phyloP scores from a whole-genome alignment of 805 yeast genomes.

The Ogataea dorogensis region DNA sequence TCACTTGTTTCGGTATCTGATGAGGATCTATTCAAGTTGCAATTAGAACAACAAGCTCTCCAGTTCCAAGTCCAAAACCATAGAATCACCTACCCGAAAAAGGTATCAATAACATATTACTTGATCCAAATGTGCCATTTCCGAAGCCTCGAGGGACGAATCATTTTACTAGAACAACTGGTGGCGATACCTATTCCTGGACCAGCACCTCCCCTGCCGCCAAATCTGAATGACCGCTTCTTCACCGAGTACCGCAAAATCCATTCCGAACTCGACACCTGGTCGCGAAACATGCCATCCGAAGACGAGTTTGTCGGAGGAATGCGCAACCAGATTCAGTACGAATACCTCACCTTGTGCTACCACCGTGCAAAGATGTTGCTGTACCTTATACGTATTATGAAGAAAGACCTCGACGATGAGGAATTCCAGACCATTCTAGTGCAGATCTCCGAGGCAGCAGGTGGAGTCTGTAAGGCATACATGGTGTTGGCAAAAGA shows the following conservation, averaged over 20 bases:
- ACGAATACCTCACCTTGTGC: constrained; percentile 16
- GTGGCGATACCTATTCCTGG: constrained; percentile 11
- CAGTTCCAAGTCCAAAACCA: constrained; percentile 13
- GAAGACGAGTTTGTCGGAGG: constrained; percentile 14
- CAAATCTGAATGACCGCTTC: constrained; percentile 2
- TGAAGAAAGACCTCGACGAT: constrained; percentile 5
- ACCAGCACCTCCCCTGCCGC: background rate
- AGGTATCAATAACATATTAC: constrained; percentile 13
- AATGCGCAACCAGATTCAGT: constrained; percentile 13
- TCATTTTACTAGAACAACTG: constrained; percentile 12
- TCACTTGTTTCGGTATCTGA: constrained; percentile 3
- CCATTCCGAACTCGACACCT: constrained; percentile 11
- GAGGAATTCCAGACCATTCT: constrained; percentile 5
- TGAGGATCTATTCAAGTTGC: constrained; percentile 12
- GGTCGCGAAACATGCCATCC: constrained; percentile 13
- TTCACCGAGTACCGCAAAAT: constrained; percentile 5
- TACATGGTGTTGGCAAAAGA: constrained; percentile 15
- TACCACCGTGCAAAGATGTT: constrained; percentile 19
- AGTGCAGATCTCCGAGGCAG: constrained; percentile 16
- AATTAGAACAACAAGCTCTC: constrained; percentile 14
- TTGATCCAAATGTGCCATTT: constrained; percentile 16
- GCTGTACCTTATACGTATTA: constrained; percentile 13
- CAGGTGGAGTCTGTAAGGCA: constrained; percentile 20
- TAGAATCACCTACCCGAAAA: constrained; percentile 13
- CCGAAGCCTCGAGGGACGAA: constrained; percentile 15